Evolutionary conservation across 2,329 filamentous ascomycete genomes (phyloP).

Genomic region (Penicillium sp.): DNA sequence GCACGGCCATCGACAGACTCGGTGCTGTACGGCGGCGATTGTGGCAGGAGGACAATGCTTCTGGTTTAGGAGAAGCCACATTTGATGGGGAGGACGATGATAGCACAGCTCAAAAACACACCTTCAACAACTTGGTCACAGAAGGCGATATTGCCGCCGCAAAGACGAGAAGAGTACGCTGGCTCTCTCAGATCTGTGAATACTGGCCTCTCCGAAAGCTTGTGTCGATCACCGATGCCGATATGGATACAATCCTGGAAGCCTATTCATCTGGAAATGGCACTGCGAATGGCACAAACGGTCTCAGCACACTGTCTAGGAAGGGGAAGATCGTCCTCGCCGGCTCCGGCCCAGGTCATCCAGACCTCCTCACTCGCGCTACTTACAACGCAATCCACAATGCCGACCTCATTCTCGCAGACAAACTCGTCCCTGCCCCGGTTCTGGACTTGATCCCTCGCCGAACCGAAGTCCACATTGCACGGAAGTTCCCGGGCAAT

Average conservation of each 20-base stretch:
- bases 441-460: slow-evolving; percentile 88
- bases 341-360: slow-evolving; percentile 88
- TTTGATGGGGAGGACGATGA: slow-evolving; percentile 50
- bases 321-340: slow-evolving; percentile 77
- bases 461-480: slow-evolving; percentile 83
- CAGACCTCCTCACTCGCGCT: slow-evolving; percentile 76
- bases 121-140: slow-evolving; percentile 77
- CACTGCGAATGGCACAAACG: slow-evolving; percentile 16
- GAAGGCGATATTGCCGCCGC: slow-evolving; percentile 69
- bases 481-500: slow-evolving; percentile 95
- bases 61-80: slow-evolving; percentile 45
- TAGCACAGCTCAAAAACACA: slow-evolving; percentile 60
- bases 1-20: slow-evolving; percentile 70
- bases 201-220: slow-evolving; percentile 91
- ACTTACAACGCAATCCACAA: slow-evolving; percentile 48
- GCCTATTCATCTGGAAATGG: slow-evolving; percentile 55
- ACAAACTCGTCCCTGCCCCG: slow-evolving; percentile 63
- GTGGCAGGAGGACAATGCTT: slow-evolving; percentile 66
- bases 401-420: slow-evolving; percentile 50
- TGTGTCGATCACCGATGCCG: slow-evolving; percentile 71
- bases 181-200: slow-evolving; percentile 94
- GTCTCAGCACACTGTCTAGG: slow-evolving; percentile 22
- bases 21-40: slow-evolving; percentile 69
- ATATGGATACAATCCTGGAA: slow-evolving; percentile 71
- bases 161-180: slow-evolving; percentile 79